These are phyloP conservation scores for Leccinum truebloodii DNA, from an alignment of 768 basidiomycete species.

Conservation along the genomic window DNA sequence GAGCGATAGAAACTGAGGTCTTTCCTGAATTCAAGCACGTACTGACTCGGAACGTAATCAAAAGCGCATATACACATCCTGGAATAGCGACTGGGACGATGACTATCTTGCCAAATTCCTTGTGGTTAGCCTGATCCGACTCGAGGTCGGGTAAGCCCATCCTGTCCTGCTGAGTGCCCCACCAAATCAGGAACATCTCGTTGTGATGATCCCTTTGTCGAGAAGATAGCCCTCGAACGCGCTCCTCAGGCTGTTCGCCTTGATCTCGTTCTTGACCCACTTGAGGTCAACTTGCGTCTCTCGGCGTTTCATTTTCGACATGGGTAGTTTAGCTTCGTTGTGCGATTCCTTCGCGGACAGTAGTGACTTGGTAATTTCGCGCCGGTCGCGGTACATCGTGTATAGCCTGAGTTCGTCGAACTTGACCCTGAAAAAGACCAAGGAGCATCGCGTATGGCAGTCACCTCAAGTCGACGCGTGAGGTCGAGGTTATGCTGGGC, in stretches of 20 bases:
- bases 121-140: neutral
- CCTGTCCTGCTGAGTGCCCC: slow-evolving; percentile 50
- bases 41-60: too few relatives aligned
- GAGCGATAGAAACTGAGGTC: too few relatives aligned
- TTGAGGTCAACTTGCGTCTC: slow-evolving; percentile 79
- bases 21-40: too few relatives aligned
- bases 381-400: slow-evolving; percentile 98
- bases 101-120: too few relatives aligned
- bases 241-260: slow-evolving; percentile 50
- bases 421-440: slow-evolving; percentile 94
- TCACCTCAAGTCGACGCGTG: slow-evolving; percentile 20
- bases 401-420: slow-evolving; percentile 98
- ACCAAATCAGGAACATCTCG: slow-evolving; percentile 75
- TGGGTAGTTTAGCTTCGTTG: slow-evolving; percentile 47
- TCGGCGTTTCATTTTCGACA: slow-evolving; percentile 66
- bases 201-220: slow-evolving; percentile 83
- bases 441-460: slow-evolving; percentile 73
- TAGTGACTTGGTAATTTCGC: slow-evolving; percentile 75
- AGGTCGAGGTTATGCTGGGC: slow-evolving; percentile 26
- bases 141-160: slow-evolving; percentile 32
- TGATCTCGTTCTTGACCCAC: slow-evolving; percentile 84
- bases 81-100: too few relatives aligned
- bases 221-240: slow-evolving; percentile 64
- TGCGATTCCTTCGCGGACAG: slow-evolving; percentile 42
- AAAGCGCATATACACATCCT: too few relatives aligned